Evolutionary conservation across 257 asterid genomes (phyloP).

Genomic region (Primulina eburnea): DNA sequence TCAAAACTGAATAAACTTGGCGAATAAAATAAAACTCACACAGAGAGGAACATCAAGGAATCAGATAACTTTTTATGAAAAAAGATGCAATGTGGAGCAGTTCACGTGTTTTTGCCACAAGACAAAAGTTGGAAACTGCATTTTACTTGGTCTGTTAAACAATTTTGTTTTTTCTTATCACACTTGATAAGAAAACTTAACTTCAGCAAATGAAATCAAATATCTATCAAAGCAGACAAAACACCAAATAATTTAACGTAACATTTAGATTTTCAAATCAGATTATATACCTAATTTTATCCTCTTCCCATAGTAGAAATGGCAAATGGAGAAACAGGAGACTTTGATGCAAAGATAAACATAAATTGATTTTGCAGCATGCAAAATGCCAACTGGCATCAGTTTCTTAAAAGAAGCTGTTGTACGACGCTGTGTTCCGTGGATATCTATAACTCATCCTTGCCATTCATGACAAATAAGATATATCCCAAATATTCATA

Average conservation of each 20-base stretch:
- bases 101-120: conserved; percentile 20
- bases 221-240: conserved; percentile 16
- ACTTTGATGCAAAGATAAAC: conserved; percentile 1
- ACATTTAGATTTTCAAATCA: not conserved
- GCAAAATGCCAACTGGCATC: conserved; percentile 28
- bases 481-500: conserved; percentile 18
- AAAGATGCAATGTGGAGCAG: conserved; percentile 12
- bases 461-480: conserved; percentile 19
- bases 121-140: conserved; percentile 12
- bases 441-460: conserved; percentile 23
- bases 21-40: conserved; percentile 3
- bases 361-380: conserved; percentile 21
- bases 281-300: conserved; percentile 1
- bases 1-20: not conserved
- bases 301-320: conserved; percentile 10
- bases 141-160: not conserved
- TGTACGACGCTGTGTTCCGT: conserved; percentile 24
- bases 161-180: conserved; percentile 9
- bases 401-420: conserved; percentile 23
- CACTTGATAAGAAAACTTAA: conserved; percentile 5
- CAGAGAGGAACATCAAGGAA: conserved; percentile 5
- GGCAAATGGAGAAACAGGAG: conserved; percentile 17
- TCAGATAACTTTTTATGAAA: conserved; percentile 15
- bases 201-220: conserved; percentile 1
- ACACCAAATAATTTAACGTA: not conserved